A percentile compares a stretch with the other conserved stretches of the same genome.
These are phyloP conservation scores for Fusarium kyushuense DNA, from an alignment of 2,329 filamentous ascomycete genomes.

Conservation along the genomic window DNA sequence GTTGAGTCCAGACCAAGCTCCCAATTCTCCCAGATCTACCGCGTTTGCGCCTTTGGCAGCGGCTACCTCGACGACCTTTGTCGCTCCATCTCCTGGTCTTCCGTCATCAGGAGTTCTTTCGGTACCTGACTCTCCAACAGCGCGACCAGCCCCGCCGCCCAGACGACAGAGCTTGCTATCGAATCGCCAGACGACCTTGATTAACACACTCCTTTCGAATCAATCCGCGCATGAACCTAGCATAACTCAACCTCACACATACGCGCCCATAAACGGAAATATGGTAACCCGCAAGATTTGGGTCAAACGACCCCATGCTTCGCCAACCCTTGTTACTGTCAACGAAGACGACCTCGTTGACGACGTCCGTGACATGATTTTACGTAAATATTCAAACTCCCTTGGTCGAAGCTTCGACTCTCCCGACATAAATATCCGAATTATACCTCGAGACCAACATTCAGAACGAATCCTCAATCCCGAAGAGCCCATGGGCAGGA, in stretches of 20 bases:
- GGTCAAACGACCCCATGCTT: slow-evolving; percentile 89
- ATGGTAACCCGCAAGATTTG: slow-evolving; percentile 87
- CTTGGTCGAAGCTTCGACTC: slow-evolving; percentile 89
- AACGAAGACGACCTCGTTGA: slow-evolving; percentile 92
- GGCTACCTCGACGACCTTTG: slow-evolving; percentile 57
- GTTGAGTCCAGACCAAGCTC: slow-evolving; percentile 47
- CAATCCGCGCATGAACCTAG: slow-evolving; percentile 40
- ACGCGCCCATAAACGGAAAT: slow-evolving; percentile 56
- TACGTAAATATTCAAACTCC: slow-evolving; percentile 94
- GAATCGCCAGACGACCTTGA: slow-evolving; percentile 54
- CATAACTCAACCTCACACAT: slow-evolving; percentile 31
- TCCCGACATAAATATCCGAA: slow-evolving; percentile 85
- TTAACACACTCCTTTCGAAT: slow-evolving; percentile 50
- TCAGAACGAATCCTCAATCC: slow-evolving; percentile 80
- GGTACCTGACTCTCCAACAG: slow-evolving; percentile 33
- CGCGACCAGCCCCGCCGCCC: slow-evolving; percentile 41
- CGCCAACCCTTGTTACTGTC: slow-evolving; percentile 87
- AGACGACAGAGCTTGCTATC: slow-evolving; percentile 53
- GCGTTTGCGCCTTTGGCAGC: slow-evolving; percentile 27
- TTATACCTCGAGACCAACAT: slow-evolving; percentile 75
- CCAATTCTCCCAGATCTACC: slow-evolving; percentile 38
- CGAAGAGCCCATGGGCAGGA: slow-evolving; percentile 84
- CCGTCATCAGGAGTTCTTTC: slow-evolving; percentile 37
- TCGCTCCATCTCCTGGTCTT: slow-evolving; percentile 41
- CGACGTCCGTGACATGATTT: slow-evolving; percentile 90